Evolutionary conservation across 352 stramenopile genomes (phyloP).

Genomic region (Phytophthora chlamydospora): DNA sequence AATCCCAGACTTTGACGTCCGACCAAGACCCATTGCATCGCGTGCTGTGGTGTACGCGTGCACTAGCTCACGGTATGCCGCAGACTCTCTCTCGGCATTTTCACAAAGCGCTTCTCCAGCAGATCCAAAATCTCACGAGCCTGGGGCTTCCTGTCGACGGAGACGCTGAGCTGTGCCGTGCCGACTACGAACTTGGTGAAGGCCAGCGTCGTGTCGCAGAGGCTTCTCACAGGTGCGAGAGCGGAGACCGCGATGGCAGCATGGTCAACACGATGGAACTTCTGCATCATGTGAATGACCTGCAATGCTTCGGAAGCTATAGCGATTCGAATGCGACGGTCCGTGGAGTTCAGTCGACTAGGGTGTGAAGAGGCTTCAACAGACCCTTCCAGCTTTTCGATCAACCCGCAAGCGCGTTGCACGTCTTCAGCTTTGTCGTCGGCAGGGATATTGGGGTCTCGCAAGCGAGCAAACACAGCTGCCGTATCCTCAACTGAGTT

Average conservation of each 20-base stretch:
- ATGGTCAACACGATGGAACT: constrained; percentile 29
- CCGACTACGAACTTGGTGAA: constrained; percentile 29
- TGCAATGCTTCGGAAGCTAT: constrained; percentile 6
- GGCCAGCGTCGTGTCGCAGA: constrained; percentile 12
- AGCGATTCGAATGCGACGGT: constrained; percentile 3
- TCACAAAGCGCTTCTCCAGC: constrained; percentile 36
- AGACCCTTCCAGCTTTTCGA: constrained; percentile 9
- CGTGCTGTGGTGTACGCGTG: constrained; percentile 17
- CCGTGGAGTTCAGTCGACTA: constrained; percentile 20
- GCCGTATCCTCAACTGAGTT: constrained; percentile 1
- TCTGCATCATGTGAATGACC: constrained; percentile 39
- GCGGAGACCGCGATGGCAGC: not conserved
- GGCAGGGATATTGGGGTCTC: constrained; percentile 17
- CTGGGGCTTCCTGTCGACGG: constrained; percentile 22
- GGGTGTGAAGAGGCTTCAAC: constrained; percentile 9
- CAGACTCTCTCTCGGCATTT: constrained; percentile 12
- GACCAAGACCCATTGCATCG: constrained; percentile 18
- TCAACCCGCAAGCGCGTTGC: constrained; percentile 13
- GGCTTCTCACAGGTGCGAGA: constrained; percentile 16
- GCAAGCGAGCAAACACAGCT: constrained; percentile 13
- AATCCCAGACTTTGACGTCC: not conserved
- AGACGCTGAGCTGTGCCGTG: constrained; percentile 19
- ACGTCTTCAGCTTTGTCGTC: constrained; percentile 19
- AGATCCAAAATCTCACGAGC: constrained; percentile 27
- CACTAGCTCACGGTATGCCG: constrained; percentile 15